Conservation (phyloP, 108 stramenopile genomes). For the Halocafeteria seosinensis region DNA sequence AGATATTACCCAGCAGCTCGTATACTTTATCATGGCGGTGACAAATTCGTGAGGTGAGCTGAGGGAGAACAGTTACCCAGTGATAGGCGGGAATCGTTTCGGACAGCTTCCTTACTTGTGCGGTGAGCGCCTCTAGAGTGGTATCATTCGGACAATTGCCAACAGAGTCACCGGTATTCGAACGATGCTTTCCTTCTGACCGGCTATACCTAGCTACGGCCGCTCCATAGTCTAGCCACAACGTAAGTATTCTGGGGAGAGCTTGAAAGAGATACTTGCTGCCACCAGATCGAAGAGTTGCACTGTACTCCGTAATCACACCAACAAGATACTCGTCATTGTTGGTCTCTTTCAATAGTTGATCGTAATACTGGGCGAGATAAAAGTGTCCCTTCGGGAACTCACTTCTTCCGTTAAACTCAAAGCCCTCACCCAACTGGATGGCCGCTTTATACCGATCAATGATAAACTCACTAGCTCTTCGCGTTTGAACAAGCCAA, state of each 20-base stretch:
- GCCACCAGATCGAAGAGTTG: not conserved
- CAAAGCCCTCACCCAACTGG: not conserved
- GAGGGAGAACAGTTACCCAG: constrained; percentile 14
- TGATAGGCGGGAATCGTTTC: not conserved
- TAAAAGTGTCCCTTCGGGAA: not conserved
- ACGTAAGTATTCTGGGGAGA: not conserved
- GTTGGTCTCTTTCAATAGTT: not conserved
- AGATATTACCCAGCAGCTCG: not conserved
- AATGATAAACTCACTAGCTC: not conserved
- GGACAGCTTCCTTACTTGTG: not conserved
- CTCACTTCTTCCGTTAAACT: not conserved
- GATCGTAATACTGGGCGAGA: not conserved
- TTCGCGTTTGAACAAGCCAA: not conserved
- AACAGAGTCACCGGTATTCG: not conserved
- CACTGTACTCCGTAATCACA: not conserved
- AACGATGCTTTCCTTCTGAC: not conserved
- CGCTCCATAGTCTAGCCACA: not conserved
- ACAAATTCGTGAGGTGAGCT: constrained; percentile 16
- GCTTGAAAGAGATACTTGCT: not conserved
- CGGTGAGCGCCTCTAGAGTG: not conserved
- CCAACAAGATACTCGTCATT: not conserved
- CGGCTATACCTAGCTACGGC: not conserved
- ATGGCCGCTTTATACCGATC: not conserved
- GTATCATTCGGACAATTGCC: not conserved
- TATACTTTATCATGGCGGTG: not conserved